Percentiles rank a stretch among this genome's conserved stretches.
Evolutionary conservation across 371 early-diverging fungal genomes (phyloP).

Genomic region (Cokeromyces recurvatus): DNA sequence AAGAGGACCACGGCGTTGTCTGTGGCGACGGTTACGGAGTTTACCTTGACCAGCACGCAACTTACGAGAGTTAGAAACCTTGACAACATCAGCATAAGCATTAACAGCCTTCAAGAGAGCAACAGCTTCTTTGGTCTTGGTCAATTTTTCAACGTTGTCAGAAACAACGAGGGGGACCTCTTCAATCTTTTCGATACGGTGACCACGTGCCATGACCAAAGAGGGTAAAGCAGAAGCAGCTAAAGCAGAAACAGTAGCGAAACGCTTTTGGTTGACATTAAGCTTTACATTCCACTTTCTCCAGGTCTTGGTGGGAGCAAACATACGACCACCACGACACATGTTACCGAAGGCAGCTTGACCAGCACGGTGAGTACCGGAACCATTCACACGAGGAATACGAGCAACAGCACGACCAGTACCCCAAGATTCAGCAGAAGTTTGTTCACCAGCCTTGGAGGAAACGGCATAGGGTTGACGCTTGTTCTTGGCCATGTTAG

Average conservation of each 20-base stretch:
- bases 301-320: conserved; percentile 99
- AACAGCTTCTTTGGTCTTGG: conserved; percentile 97
- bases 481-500: conserved; percentile 98
- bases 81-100: conserved; percentile 95
- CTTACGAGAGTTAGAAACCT: conserved; percentile 96
- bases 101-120: conserved; percentile 89
- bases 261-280: conserved; percentile 97
- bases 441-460: conserved; percentile 99
- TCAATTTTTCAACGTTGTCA: conserved; percentile 78
- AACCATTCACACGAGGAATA: conserved; percentile 99
- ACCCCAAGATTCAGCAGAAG: conserved; percentile 99
- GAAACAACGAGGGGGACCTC: conserved; percentile 97
- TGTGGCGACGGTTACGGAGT: conserved; percentile 98
- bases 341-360: conserved; percentile 99
- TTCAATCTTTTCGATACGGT: conserved; percentile 92
- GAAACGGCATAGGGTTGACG: conserved; percentile 99
- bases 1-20: conserved; percentile 97
- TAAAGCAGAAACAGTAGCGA: conserved; percentile 97
- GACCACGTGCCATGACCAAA: conserved; percentile 98
- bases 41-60: conserved; percentile 99
- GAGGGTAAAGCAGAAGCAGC: conserved; percentile 97
- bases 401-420: conserved; percentile 99
- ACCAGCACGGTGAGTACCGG: conserved; percentile 99
- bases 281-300: conserved; percentile 99
- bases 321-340: conserved; percentile 99